Conservation (phyloP, 495 filamentous ascomycete species). For the Penicillium riverlandense region DNA sequence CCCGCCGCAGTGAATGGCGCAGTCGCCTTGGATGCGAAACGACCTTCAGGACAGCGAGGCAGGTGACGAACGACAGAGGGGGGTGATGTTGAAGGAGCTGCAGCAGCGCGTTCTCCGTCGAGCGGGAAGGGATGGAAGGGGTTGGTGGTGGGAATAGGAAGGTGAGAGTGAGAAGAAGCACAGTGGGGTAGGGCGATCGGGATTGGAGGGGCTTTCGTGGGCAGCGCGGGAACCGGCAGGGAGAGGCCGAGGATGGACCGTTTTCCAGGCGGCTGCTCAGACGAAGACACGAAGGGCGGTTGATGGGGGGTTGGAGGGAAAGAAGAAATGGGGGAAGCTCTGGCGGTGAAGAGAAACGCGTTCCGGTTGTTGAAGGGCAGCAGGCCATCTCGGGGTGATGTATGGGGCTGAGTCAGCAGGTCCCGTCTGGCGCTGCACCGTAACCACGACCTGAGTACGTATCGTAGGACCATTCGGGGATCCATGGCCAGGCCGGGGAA, state of each 20-base stretch:
- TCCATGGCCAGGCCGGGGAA: no score
- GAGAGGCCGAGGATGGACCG: not conserved
- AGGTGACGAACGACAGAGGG: not conserved
- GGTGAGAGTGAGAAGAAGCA: constrained; percentile 1
- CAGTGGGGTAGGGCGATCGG: constrained; percentile 15
- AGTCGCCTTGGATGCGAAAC: constrained; percentile 19
- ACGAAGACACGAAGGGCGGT: no score
- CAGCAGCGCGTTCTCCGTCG: no score
- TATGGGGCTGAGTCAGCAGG: not conserved
- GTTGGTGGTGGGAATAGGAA: constrained; percentile 3
- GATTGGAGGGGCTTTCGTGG: not conserved
- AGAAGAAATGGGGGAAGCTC: constrained; percentile 2
- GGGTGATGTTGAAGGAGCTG: not conserved
- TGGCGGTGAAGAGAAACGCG: constrained; percentile 2
- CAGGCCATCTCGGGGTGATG: not conserved
- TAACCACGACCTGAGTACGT: no score
- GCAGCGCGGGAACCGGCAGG: not conserved
- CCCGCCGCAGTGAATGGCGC: constrained; percentile 28
- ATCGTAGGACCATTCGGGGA: no score
- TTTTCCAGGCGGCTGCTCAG: no score
- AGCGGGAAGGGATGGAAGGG: not conserved
- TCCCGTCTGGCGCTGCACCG: no score
- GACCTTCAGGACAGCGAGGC: constrained; percentile 11
- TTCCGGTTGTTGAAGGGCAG: not conserved
- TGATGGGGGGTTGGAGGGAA: not conserved